Percentiles rank a stretch among this genome's conserved stretches.
These are phyloP conservation scores for Aegilops speltoides DNA, from an alignment of 176 grass and related monocot species.

Conservation along the genomic window DNA sequence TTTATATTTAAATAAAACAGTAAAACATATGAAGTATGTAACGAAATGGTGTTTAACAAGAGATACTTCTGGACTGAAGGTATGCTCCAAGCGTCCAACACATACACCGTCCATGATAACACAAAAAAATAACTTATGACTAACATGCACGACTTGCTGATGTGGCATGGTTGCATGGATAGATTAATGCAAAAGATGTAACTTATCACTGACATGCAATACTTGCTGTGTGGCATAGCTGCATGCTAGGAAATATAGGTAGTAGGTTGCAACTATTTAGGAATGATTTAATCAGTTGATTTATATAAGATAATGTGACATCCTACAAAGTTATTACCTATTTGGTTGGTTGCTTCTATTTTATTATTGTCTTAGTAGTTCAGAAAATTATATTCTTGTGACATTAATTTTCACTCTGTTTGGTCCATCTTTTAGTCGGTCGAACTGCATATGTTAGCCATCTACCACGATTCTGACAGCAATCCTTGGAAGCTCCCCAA, in stretches of 20 bases:
- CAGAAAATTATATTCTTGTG: conserved; percentile 12
- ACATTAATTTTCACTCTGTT: conserved; percentile 22
- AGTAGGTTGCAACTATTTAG: not conserved
- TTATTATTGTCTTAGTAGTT: conserved; percentile 16
- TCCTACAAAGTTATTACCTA: conserved; percentile 10
- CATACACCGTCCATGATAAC: not conserved
- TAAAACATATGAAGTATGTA: not conserved
- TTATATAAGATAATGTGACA: conserved; percentile 2
- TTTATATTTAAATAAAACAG: not conserved
- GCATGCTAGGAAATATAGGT: not conserved
- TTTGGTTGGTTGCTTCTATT: conserved; percentile 8
- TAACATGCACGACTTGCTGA: not conserved
- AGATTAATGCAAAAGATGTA: not conserved
- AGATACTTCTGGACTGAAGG: not conserved
- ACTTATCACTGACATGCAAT: not conserved
- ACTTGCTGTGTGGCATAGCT: not conserved
- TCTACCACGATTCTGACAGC: conserved; percentile 93
- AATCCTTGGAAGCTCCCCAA: conserved; percentile 75
- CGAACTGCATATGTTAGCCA: conserved; percentile 79
- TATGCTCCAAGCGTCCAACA: not conserved
- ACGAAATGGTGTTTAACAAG: not conserved
- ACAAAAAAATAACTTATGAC: not conserved
- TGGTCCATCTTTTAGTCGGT: conserved; percentile 67
- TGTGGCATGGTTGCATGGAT: not conserved
- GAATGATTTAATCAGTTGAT: conserved; percentile 10